Conservation (phyloP, 202 grass and related monocot species). For the Miscanthus sacchariflorus region DNA sequence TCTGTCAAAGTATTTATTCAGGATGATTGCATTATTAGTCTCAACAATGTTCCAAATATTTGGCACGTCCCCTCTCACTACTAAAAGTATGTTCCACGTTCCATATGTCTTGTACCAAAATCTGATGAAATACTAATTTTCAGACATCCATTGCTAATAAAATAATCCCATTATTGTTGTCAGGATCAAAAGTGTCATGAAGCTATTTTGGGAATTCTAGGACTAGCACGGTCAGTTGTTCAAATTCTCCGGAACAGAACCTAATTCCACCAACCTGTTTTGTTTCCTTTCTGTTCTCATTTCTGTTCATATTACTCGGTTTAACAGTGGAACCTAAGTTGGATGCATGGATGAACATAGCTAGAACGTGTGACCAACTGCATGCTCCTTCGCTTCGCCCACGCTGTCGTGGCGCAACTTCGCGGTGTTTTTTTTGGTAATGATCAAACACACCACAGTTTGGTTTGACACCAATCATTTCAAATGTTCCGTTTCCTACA, state of each 20-base stretch:
- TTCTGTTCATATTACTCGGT: constrained; percentile 9
- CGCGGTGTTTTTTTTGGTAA: no score
- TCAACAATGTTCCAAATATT: constrained; percentile 83
- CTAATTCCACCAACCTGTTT: not conserved
- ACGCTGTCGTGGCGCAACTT: no score
- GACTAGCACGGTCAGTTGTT: constrained; percentile 58
- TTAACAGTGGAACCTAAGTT: constrained; percentile 42
- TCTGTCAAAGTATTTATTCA: constrained; percentile 7
- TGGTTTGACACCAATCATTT: no score
- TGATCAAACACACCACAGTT: no score
- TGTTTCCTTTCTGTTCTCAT: not conserved
- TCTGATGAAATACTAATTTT: constrained; percentile 20
- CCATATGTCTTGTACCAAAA: constrained; percentile 27
- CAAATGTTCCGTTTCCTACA: no score
- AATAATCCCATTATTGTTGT: not conserved
- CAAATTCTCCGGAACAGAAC: constrained; percentile 8
- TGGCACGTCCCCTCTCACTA: constrained; percentile 68
- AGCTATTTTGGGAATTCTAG: constrained; percentile 58
- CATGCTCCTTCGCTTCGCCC: constrained; percentile 34
- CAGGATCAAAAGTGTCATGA: constrained; percentile 53
- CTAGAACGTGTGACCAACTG: constrained; percentile 52
- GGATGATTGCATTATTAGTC: constrained; percentile 63
- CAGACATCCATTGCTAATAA: not conserved
- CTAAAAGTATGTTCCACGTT: not conserved
- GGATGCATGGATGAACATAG: constrained; percentile 54